Base-by-base conservation (phyloP, 2,329 filamentous ascomycete genomes). In the Pyricularia sp. region DNA sequence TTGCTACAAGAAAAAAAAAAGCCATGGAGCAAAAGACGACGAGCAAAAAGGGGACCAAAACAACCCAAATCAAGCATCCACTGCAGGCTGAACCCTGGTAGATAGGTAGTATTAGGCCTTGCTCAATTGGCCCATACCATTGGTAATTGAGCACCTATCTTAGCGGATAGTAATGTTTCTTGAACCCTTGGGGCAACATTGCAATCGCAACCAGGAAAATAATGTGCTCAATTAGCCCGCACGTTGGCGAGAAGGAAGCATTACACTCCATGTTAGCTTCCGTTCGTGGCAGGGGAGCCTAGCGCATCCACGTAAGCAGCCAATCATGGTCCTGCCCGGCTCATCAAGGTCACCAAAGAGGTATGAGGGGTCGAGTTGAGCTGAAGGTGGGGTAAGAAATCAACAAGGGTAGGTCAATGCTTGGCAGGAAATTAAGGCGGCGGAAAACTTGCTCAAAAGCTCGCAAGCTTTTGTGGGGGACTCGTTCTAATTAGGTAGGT, bases 371-470 rank as follows among this genome's bases (percentile, higher is more conserved):
- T 59, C 26, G 55, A 28, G 22, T 22, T 22, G 24, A 59, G 55
- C 55, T 26, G 22, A 30, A 28, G 55, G 35, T 26, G 16, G 61
- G 33, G 61, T 44, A 12, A 16, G 13, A 24, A 8, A 24, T 44
- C 30, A 60, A 35, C 19, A 60, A 33, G 13, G 55, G 31, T 30
- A 65, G 35, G n/a, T 8, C 24, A 26, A 26, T 55, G 44, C 16
- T 57, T 13, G 55, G 49, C 31, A 24, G 24, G 24, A 59, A 28
- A 26, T 28, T 22, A 57, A 64, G 33, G 30, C 40, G 35, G 31
- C 59, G 55, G 35, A 59, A 65, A 69, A 69, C 62, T 67, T 70
- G 68, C 68, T 70, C 68, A 70, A 70, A 70, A 65, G 65, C 62
- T 60, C 68, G 62, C 68, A 68, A 53, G 55, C 16, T 44, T n/a